These are phyloP conservation scores for Plectosphaerella sp. DNA, from an alignment of 2,329 filamentous ascomycete species.

Conservation along the genomic window DNA sequence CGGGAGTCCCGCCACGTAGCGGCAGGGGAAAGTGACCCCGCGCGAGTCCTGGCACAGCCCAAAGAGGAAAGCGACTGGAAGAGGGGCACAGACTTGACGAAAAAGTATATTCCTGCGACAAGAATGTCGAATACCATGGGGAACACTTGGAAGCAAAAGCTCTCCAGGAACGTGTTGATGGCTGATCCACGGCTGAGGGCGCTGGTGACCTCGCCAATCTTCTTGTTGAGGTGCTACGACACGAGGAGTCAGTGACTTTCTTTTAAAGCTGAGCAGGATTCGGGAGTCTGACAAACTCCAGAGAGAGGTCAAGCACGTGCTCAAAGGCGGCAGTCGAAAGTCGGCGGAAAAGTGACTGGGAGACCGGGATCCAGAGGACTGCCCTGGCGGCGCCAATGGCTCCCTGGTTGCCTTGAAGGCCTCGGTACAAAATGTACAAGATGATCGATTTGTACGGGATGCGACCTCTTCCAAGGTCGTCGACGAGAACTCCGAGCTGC, in stretches of 20 bases:
- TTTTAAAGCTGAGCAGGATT: too few relatives aligned
- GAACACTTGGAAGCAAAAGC: constrained; percentile 42
- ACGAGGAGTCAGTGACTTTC: too few relatives aligned
- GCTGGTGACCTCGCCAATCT: constrained; percentile 46
- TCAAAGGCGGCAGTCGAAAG: constrained; percentile 41
- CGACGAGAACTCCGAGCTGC: constrained; percentile 35
- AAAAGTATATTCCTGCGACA: too few relatives aligned
- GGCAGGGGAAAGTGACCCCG: too few relatives aligned
- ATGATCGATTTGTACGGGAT: constrained; percentile 36
- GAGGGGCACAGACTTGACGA: too few relatives aligned
- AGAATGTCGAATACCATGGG: constrained; percentile 29
- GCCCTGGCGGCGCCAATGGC: constrained; percentile 34
- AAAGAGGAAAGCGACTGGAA: too few relatives aligned
- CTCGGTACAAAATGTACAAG: constrained; percentile 38
- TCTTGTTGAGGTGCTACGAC: constrained; percentile 37
- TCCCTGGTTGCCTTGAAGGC: constrained; percentile 41
- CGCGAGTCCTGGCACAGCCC: too few relatives aligned
- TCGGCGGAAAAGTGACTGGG: constrained; percentile 36
- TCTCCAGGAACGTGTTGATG: constrained; percentile 45
- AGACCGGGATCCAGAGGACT: constrained; percentile 43
- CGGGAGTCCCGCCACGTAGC: too few relatives aligned
- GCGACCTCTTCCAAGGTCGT: constrained; percentile 31
- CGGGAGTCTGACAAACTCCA: constrained; percentile 31
- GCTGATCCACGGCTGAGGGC: constrained; percentile 42
- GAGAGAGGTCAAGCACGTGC: constrained; percentile 39